Conservation (phyloP, 768 basidiomycete genomes). For the Hydnomerulius pinastri region DNA sequence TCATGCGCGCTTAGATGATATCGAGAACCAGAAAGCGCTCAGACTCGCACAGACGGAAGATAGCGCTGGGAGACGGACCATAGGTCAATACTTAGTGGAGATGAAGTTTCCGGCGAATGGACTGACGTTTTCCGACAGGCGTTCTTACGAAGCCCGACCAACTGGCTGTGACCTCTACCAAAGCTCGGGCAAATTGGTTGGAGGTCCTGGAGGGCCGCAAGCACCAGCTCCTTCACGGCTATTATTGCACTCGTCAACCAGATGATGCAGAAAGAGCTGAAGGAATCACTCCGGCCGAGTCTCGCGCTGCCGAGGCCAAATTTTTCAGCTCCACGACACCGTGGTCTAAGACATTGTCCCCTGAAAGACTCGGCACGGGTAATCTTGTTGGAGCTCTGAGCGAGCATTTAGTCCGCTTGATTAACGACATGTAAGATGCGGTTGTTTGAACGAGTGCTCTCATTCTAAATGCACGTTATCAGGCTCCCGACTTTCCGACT, state of each 20-base stretch:
- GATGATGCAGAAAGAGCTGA: constrained; percentile 36
- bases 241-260: constrained; percentile 46
- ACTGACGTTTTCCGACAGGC: constrained; percentile 30
- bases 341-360: constrained; percentile 33
- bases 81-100: constrained; percentile 36
- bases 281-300: constrained; percentile 30
- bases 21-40: constrained; percentile 59
- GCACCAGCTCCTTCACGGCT: constrained; percentile 42
- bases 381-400: constrained; percentile 39
- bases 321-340: constrained; percentile 39
- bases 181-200: constrained; percentile 42
- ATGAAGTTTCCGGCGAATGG: neutral
- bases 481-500: constrained; percentile 34
- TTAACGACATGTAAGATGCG: constrained; percentile 27
- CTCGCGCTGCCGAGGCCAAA: constrained; percentile 35
- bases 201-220: constrained; percentile 42
- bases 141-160: constrained; percentile 60
- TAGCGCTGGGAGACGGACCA: constrained; percentile 48
- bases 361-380: constrained; percentile 37
- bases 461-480: neutral
- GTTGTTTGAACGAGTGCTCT: neutral
- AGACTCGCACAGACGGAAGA: constrained; percentile 49
- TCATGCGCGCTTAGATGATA: constrained; percentile 43
- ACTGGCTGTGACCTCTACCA: constrained; percentile 37
- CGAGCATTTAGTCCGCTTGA: constrained; percentile 37